Evolutionary conservation across 208 protist genomes (phyloP), one percentile per base, ranked within the genome.

Genomic region (Angomonas deanei): DNA sequence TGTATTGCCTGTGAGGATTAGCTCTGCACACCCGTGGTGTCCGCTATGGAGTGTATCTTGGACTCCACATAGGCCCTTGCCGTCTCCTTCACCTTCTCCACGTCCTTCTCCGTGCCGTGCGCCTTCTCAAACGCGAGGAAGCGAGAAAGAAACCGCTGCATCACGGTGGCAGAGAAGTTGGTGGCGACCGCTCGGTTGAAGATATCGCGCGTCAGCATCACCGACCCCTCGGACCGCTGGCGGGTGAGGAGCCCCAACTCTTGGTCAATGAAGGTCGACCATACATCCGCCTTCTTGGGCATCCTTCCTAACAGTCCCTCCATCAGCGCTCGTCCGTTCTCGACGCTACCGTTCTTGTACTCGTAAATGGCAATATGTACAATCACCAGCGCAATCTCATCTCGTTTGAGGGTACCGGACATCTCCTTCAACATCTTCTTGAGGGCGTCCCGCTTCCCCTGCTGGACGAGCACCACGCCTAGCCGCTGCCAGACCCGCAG

Each of bases 91-190:
- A 99, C 97, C 61, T 92, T 77, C 61, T 98, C 90, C 19, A 97
- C 81, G 30, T 86, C 73, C 4, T 70, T 74, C 33, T 72, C 65
- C 30, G 72, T 73, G 42, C 97, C 97, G 71, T 97, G 64, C 24
- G 77, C 76, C 77, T 93, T 93, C 83, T 99, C 98, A 80, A 97
- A 99, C 8, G 86, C 53, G 19, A 99, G 79, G 71, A 97, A 99
- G 17, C 91, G 84, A 56, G 98, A 98, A 55, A 99, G 93, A 49
- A 99, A 86, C 59, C 91, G 81, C 75, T 96, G 91, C 82, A 91
- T 96, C 50, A 92, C 82, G 70, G 91, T 91, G 13, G 85, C 78
- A 10, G 78, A 79, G 60, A 94, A 93, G 59, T 70, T 88, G 71
- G 86, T 89, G 19, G 88, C 72, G 3, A 88, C 83, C 1, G 84